Evolutionary conservation across 2,329 filamentous ascomycete genomes (phyloP), one percentile per base, ranked within the genome.

Genomic region (Aspergillus costaricaensis): DNA sequence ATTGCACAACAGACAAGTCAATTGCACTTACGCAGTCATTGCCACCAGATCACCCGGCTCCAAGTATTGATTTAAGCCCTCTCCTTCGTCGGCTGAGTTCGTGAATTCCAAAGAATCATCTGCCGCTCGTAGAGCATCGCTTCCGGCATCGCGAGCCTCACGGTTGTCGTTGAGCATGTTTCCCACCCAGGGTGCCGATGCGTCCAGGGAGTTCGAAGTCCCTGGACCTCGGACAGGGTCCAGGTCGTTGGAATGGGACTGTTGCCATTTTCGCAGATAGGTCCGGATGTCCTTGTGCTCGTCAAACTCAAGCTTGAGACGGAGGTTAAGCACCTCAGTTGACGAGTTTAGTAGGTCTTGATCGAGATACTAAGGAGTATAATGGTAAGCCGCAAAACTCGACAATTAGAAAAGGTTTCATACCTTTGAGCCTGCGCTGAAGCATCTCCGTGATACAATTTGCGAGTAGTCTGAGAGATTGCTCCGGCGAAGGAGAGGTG

Each of bases 221-320:
- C 63, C 64, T 2, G 68, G 63, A 8, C 68, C 66, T 8, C 64
- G 67, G 15, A 74, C 62, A 1, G 74, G 75, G 27, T 77, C 73
- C 36, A 74, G 12, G 12, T 53, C n/a, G 23, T 69, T 71, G 1
- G 68, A 60, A 27, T 74, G 72, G 7, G 59, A 65, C 10, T 69
- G 66, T 60, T 76, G 74, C 78, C 78, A 80, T 71, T 74, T 73
- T 50, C 65, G 65, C 19, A 80, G 65, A 56, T 80, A 79, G n/a
- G 73, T 66, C 53, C 76, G 72, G 30, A 80, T 79, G 59, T 79
- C 70, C 39, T 70, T 71, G 51, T 74, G 71, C 32, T 69, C 66
- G 58, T 76, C 73, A 36, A 78, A 70, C 59, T 79, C 75, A 49
- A 65, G 69, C 51, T 71, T 64, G 7, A 67, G 62, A 14, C 71